These are phyloP conservation scores for Aureobasidium sp. DNA, from an alignment of 2,329 filamentous ascomycete species.

Conservation along the genomic window DNA sequence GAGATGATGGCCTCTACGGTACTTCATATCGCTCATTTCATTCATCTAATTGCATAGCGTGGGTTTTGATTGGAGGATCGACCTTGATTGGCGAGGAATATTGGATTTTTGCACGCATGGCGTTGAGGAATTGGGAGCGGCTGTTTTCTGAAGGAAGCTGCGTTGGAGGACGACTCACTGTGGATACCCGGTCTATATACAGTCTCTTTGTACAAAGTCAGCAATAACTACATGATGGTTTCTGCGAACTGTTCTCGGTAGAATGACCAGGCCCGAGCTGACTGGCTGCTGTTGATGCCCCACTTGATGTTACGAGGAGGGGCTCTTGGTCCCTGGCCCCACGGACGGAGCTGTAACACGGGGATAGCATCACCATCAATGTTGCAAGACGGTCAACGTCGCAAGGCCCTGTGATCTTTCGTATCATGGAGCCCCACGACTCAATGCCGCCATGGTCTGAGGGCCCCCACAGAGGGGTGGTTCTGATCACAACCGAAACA, in stretches of 20 bases:
- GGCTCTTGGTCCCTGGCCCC: background rate
- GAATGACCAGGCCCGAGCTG: background rate
- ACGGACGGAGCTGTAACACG: background rate
- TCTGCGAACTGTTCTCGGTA: background rate
- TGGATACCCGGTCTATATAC: background rate
- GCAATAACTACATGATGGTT: background rate
- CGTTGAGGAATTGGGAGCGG: background rate
- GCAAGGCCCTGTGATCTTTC: background rate
- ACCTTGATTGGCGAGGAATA: background rate
- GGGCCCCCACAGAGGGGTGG: background rate
- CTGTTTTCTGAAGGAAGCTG: background rate
- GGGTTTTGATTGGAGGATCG: background rate
- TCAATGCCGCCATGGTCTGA: background rate
- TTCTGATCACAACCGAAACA: background rate
- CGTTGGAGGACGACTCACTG: background rate
- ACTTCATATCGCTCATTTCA: background rate
- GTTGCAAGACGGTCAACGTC: background rate
- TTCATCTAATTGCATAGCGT: conserved; percentile 8
- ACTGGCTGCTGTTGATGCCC: background rate
- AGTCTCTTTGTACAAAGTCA: background rate
- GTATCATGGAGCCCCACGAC: background rate
- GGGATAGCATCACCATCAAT: background rate
- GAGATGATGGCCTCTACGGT: background rate
- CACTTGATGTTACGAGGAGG: background rate
- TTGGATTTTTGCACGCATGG: background rate